Evolutionary conservation across 495 filamentous ascomycete species (phyloP).

Genomic region (Bacidia rubella): DNA sequence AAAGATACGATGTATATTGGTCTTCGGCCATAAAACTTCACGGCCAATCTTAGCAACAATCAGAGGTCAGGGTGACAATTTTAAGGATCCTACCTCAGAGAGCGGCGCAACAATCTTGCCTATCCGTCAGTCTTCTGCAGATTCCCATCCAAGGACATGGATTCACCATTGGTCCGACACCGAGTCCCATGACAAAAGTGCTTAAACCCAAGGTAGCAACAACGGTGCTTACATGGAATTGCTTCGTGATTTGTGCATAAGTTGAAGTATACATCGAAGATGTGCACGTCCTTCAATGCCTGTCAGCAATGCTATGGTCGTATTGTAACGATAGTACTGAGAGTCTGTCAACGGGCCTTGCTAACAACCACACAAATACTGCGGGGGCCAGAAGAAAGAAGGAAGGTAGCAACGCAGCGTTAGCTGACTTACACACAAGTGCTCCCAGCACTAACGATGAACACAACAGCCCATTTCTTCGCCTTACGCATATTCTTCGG

Average conservation of each 20-base stretch:
- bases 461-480: conserved; percentile 65
- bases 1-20: conserved; percentile 75
- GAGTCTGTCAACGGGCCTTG: too few species aligned
- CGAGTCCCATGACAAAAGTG: conserved; percentile 60
- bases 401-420: too few species aligned
- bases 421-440: conserved; percentile 52
- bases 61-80: neutral
- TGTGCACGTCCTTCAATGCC: conserved; percentile 53
- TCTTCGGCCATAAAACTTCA: conserved; percentile 79
- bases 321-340: too few species aligned
- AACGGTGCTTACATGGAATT: conserved; percentile 55
- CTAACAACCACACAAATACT: neutral
- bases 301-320: neutral
- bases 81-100: conserved; percentile 34
- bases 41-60: neutral
- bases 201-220: conserved; percentile 72
- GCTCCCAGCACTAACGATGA: conserved; percentile 56
- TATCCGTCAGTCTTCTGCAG: conserved; percentile 25
- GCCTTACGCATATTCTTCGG: conserved; percentile 55
- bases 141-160: neutral
- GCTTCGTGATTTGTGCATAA: conserved; percentile 66
- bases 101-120: conserved; percentile 53
- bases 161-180: conserved; percentile 1
- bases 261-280: conserved; percentile 82
- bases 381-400: conserved; percentile 22